phyloP scores from a whole-genome alignment of 2,329 filamentous ascomycete genomes.

The Trichophyton verrucosum region DNA sequence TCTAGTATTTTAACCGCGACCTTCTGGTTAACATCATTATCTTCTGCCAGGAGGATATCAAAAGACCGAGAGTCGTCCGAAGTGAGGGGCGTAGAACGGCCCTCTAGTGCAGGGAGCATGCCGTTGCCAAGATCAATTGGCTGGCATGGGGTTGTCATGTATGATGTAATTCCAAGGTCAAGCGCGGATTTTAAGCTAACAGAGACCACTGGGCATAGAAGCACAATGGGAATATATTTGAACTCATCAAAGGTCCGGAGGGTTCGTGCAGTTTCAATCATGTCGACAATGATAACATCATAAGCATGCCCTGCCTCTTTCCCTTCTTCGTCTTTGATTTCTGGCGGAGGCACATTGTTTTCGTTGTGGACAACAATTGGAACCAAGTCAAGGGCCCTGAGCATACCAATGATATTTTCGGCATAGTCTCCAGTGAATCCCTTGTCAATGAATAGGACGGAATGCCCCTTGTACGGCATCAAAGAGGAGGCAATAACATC shows the following conservation, averaged over 20 bases:
- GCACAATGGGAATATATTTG: slow-evolving; percentile 93
- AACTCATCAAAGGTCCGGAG: slow-evolving; percentile 83
- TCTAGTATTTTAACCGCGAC: slow-evolving; percentile 93
- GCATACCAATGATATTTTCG: slow-evolving; percentile 63
- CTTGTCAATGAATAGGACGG: slow-evolving; percentile 90
- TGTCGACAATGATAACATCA: slow-evolving; percentile 92
- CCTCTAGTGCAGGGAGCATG: slow-evolving; percentile 89
- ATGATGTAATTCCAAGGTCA: slow-evolving; percentile 93
- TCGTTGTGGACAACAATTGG: slow-evolving; percentile 76
- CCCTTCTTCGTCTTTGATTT: slow-evolving; percentile 39
- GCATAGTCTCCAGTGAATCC: slow-evolving; percentile 56
- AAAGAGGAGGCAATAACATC: slow-evolving; percentile 63
- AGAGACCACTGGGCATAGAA: slow-evolving; percentile 76
- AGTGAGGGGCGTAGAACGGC: slow-evolving; percentile 76
- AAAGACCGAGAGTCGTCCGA: slow-evolving; percentile 93
- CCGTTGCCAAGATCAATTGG: slow-evolving; percentile 91
- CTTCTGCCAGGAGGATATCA: slow-evolving; percentile 87
- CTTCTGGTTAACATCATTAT: slow-evolving; percentile 94
- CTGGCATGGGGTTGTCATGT: slow-evolving; percentile 94
- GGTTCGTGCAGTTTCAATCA: slow-evolving; percentile 75
- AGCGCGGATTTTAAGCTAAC: slow-evolving; percentile 87
- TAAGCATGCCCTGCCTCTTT: slow-evolving; percentile 51
- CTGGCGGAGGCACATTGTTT: slow-evolving; percentile 48
- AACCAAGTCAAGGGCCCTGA: slow-evolving; percentile 64
- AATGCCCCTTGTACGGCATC: slow-evolving; percentile 80